Conservation (phyloP, 257 asterid species). For the Coffea canephora region DNA sequence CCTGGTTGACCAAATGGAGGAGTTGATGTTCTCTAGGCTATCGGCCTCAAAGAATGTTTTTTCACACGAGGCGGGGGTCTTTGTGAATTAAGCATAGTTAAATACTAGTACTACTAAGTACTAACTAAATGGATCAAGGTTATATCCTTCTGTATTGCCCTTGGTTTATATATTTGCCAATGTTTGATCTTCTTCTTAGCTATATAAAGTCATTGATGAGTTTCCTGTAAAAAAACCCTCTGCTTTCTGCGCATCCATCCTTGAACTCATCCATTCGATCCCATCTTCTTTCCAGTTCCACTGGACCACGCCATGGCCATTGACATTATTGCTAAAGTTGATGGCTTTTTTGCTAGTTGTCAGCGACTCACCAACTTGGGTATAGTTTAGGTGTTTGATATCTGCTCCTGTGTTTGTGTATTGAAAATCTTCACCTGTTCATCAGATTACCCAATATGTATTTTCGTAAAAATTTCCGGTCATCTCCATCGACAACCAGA, state of each 20-base stretch:
- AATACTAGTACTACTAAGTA: no score
- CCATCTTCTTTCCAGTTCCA: neutral
- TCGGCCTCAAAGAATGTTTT: neutral
- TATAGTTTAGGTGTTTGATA: neutral
- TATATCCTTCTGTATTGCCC: neutral
- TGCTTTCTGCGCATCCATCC: neutral
- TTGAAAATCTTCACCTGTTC: neutral
- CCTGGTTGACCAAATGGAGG: neutral
- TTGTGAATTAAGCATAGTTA: neutral
- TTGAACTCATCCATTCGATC: neutral
- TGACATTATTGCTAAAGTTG: no score
- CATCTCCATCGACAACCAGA: neutral
- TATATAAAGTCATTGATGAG: neutral
- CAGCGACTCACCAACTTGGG: neutral
- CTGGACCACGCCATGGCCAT: neutral
- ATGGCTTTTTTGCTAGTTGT: neutral
- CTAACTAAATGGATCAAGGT: neutral
- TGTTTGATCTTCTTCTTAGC: neutral
- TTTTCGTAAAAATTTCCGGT: no score
- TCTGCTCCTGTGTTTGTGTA: no score
- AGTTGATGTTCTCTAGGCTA: neutral
- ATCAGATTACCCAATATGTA: no score
- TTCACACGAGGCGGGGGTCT: neutral
- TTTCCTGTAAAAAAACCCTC: neutral
- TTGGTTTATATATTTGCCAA: neutral